Evolutionary conservation across 768 basidiomycete species (phyloP).

Genomic region (Suillus placidus): DNA sequence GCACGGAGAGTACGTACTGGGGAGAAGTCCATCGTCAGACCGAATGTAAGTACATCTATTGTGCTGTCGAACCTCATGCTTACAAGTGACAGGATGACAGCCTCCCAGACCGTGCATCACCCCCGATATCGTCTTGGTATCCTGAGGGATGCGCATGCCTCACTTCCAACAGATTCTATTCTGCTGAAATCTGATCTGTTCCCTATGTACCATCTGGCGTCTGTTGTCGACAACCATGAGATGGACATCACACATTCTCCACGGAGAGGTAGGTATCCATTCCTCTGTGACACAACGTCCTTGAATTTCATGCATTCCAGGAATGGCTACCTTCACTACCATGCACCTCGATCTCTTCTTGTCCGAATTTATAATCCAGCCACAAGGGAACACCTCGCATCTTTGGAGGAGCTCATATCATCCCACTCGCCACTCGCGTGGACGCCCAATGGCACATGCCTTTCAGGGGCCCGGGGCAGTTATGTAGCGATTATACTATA

Average conservation of each 20-base stretch:
- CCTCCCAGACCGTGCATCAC: slow-evolving; percentile 51
- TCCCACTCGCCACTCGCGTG: too few species aligned
- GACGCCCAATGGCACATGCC: too few species aligned
- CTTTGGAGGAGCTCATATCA: too few species aligned
- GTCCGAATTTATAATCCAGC: too few species aligned
- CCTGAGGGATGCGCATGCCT: slow-evolving; percentile 73
- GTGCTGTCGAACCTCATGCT: slow-evolving; percentile 4
- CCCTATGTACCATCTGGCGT: slow-evolving; percentile 96
- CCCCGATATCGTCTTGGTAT: slow-evolving; percentile 79
- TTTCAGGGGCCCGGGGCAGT: too few species aligned
- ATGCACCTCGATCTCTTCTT: slow-evolving; percentile 89
- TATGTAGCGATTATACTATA: too few species aligned
- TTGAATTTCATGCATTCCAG: slow-evolving; percentile 39
- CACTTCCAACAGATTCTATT: slow-evolving; percentile 86
- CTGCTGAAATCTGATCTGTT: slow-evolving; percentile 90
- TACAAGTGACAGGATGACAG: slow-evolving; percentile 52
- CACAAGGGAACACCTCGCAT: too few species aligned
- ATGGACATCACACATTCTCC: slow-evolving; percentile 96
- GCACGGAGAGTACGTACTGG: slow-evolving; percentile 71
- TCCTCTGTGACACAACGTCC: neutral
- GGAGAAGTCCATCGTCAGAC: slow-evolving; percentile 79
- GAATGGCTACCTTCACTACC: slow-evolving; percentile 97
- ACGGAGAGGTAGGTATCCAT: slow-evolving; percentile 73
- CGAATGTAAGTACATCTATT: slow-evolving; percentile 66
- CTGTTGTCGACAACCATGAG: slow-evolving; percentile 91